These are phyloP conservation scores for Acorus calamus DNA, from an alignment of 106 monocot species.

Conservation along the genomic window DNA sequence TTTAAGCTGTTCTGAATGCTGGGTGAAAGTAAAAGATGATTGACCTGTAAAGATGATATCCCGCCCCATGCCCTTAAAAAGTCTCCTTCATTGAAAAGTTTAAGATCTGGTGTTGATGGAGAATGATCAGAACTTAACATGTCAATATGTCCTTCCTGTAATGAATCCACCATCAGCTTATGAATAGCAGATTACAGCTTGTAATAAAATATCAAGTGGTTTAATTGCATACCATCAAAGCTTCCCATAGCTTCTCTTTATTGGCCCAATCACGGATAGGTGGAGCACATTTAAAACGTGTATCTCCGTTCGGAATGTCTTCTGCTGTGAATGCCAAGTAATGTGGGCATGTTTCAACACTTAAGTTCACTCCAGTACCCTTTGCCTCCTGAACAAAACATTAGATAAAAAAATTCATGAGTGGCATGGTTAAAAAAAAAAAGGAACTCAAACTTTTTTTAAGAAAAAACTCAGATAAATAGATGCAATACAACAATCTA, in stretches of 20 bases:
- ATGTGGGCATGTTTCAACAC: constrained; percentile 93
- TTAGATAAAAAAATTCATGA: no score
- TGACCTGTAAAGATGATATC: constrained; percentile 92
- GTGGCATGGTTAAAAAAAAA: no score
- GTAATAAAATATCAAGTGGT: neutral
- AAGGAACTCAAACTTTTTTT: no score
- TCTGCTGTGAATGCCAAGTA: constrained; percentile 91
- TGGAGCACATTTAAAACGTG: constrained; percentile 92
- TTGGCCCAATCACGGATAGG: constrained; percentile 81
- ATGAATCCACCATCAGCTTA: neutral
- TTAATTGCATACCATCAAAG: constrained; percentile 55
- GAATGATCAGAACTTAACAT: constrained; percentile 98
- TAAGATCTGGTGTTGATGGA: constrained; percentile 72
- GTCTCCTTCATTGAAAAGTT: constrained; percentile 76
- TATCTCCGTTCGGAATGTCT: constrained; percentile 77
- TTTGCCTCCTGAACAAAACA: constrained; percentile 50
- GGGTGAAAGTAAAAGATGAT: neutral
- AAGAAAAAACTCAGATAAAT: no score
- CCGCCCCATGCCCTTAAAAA: constrained; percentile 97
- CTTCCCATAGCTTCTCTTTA: constrained; percentile 60
- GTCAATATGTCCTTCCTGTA: constrained; percentile 77
- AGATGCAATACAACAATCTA: no score
- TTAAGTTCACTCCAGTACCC: constrained; percentile 63
- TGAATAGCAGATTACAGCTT: neutral
- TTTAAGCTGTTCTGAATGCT: no score